Conservation (phyloP, 1,284 basidiomycete species). For the Tilletia indica region DNA sequence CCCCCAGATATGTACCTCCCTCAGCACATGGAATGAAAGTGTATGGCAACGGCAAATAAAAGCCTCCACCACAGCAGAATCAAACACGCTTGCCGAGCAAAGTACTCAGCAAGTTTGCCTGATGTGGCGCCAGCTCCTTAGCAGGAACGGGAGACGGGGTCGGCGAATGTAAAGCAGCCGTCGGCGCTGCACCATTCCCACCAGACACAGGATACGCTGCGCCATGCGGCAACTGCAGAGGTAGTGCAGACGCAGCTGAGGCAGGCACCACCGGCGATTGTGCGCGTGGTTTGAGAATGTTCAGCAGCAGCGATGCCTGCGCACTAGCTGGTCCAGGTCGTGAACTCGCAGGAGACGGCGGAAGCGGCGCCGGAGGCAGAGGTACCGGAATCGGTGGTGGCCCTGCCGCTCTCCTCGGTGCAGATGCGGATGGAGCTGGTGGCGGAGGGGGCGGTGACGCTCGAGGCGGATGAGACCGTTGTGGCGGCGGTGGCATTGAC, state of each 20-base stretch:
- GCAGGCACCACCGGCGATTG: not conserved
- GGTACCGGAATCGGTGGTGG: slow-evolving; percentile 7
- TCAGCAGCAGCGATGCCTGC: slow-evolving; percentile 4
- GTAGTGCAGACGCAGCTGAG: not conserved
- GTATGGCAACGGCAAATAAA: too few species aligned
- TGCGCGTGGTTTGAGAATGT: not conserved
- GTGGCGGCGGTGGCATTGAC: not conserved
- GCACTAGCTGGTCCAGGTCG: not conserved
- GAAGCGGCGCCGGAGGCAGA: slow-evolving; percentile 6
- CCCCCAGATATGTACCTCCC: too few species aligned
- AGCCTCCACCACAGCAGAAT: too few species aligned
- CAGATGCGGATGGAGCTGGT: not conserved
- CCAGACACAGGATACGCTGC: not conserved
- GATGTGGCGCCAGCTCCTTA: not conserved
- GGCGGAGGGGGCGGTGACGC: not conserved
- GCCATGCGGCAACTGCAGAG: not conserved
- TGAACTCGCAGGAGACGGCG: slow-evolving; percentile 4
- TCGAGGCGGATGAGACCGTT: not conserved
- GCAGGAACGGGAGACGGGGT: not conserved
- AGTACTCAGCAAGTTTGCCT: slow-evolving; percentile 12
- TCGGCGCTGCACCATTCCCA: not conserved
- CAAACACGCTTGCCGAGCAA: not conserved
- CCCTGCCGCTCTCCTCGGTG: not conserved
- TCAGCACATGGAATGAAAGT: too few species aligned
- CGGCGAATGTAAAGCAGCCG: not conserved